These are phyloP conservation scores for Diaporthe sp. DNA, from an alignment of 2,329 filamentous ascomycete species.

Conservation along the genomic window DNA sequence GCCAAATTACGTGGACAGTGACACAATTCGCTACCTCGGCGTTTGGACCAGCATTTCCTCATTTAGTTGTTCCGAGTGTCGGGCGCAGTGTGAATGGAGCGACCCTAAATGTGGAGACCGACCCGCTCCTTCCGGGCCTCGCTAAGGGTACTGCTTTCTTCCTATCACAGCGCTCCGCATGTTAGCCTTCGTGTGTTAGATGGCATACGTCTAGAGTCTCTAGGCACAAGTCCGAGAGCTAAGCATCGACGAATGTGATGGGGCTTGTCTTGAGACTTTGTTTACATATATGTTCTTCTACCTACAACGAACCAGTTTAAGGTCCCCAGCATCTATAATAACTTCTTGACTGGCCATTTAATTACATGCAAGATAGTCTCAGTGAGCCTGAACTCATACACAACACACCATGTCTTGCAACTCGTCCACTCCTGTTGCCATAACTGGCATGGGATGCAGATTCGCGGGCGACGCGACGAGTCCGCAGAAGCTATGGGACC, in stretches of 20 bases:
- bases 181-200: background rate
- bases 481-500: slow-evolving; percentile 54
- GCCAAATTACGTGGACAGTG: background rate
- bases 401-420: too few relatives aligned
- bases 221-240: background rate
- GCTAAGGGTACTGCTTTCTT: background rate
- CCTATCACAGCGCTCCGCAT: background rate
- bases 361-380: background rate
- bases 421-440: slow-evolving; percentile 10
- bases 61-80: background rate
- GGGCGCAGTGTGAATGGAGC: background rate
- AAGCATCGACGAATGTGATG: background rate
- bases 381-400: background rate
- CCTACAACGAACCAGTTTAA: background rate
- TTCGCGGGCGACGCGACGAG: slow-evolving; percentile 52
- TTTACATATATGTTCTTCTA: background rate
- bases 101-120: background rate
- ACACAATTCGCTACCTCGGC: background rate
- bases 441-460: slow-evolving; percentile 48
- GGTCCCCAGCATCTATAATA: background rate
- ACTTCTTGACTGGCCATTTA: background rate
- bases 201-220: background rate
- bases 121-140: background rate
- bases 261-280: background rate
- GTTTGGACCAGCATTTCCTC: background rate